Evolutionary conservation across 2,329 filamentous ascomycete species (phyloP).

Genomic region (Catunica adiposa): DNA sequence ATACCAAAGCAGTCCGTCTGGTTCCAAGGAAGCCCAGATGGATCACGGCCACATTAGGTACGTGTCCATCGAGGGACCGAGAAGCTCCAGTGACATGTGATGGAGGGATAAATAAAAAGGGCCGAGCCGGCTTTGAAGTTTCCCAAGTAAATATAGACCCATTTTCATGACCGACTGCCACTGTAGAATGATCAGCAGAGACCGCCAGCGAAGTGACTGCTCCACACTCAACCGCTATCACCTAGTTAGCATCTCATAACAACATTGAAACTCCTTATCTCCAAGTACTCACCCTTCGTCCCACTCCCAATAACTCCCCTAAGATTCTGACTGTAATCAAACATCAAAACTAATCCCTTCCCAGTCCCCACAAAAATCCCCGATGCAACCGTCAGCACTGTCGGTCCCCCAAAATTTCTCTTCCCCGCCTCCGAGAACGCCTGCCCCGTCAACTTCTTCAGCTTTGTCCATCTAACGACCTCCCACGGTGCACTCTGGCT

Average conservation of each 20-base stretch:
- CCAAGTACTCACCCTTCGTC: constrained; percentile 55
- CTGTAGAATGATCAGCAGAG: constrained; percentile 82
- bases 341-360: constrained; percentile 85
- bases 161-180: constrained; percentile 77
- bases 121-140: constrained; percentile 60
- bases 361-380: constrained; percentile 82
- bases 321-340: constrained; percentile 92
- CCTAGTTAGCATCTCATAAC: background rate
- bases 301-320: constrained; percentile 88
- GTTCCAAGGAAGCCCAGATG: constrained; percentile 93
- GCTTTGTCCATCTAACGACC: constrained; percentile 85
- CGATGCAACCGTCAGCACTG: constrained; percentile 75
- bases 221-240: constrained; percentile 70
- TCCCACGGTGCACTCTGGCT: constrained; percentile 79
- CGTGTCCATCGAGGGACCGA: constrained; percentile 56
- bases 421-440: constrained; percentile 84
- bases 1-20: constrained; percentile 83
- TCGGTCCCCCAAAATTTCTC: constrained; percentile 82
- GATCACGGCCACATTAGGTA: constrained; percentile 59
- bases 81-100: constrained; percentile 45
- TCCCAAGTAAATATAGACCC: constrained; percentile 98
- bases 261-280: background rate
- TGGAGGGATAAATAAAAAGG: constrained; percentile 75
- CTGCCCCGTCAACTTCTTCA: constrained; percentile 77
- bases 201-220: constrained; percentile 74